These are phyloP conservation scores for Termitomyces sp. DNA, from an alignment of 768 basidiomycete genomes.

Conservation along the genomic window DNA sequence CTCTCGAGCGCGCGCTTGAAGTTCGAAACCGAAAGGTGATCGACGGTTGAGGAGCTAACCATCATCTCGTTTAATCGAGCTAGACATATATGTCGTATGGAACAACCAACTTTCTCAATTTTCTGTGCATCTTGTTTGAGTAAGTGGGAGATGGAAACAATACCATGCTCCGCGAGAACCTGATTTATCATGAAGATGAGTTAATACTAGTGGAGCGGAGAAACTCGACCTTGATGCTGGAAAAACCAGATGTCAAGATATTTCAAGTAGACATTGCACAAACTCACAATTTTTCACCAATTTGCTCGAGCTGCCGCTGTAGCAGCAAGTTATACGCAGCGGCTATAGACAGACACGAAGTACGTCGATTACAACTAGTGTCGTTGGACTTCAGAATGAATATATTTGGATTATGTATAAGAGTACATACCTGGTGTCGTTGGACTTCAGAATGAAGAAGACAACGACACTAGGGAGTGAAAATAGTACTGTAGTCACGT, in stretches of 20 bases:
- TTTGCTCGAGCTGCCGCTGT: constrained; percentile 82
- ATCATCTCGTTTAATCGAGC: not conserved
- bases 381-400: no score
- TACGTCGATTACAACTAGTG: no score
- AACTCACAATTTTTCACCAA: constrained; percentile 87
- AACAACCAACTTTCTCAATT: constrained; percentile 52
- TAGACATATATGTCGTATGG: not conserved
- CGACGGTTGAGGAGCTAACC: constrained; percentile 66
- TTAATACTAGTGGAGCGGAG: not conserved
- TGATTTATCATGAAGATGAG: constrained; percentile 20
- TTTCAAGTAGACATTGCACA: constrained; percentile 10
- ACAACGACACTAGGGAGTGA: no score
- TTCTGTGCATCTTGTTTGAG: constrained; percentile 49
- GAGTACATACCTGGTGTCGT: no score
- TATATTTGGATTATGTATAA: no score
- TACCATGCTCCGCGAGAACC: constrained; percentile 72
- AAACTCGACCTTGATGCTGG: constrained; percentile 9
- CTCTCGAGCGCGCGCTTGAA: constrained; percentile 53
- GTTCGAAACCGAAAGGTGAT: constrained; percentile 67
- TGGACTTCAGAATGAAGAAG: no score
- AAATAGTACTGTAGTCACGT: no score
- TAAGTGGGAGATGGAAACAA: constrained; percentile 53
- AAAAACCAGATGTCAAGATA: constrained; percentile 23
- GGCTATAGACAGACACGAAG: no score
- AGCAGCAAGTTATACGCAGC: no score